A percentile compares a stretch with the other conserved stretches of the same genome.
Conservation (phyloP, 139 green algal genomes). For the Haematococcus sp. region DNA sequence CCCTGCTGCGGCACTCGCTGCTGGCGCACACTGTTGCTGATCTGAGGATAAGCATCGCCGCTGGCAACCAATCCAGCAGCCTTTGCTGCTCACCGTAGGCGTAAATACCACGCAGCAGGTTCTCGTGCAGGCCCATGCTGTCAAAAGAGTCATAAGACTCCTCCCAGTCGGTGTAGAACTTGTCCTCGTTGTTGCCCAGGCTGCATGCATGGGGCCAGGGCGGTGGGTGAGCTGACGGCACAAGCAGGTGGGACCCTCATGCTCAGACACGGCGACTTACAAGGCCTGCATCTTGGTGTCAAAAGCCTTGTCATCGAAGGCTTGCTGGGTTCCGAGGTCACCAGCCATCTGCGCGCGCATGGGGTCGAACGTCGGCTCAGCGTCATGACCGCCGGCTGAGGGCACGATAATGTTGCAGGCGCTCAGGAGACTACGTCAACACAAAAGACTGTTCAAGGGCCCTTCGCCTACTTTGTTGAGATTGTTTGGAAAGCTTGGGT, state of each 20-base stretch:
- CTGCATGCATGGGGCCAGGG: slow-evolving; percentile 37
- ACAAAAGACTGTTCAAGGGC: no score
- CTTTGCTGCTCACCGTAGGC: slow-evolving; percentile 91
- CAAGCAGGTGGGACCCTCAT: background rate
- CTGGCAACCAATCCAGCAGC: no score
- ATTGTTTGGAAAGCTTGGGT: no score
- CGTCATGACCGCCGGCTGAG: no score
- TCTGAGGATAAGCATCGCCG: no score
- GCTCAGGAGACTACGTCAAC: no score
- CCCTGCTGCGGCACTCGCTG: no score
- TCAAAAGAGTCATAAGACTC: slow-evolving; percentile 97
- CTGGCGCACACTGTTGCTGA: no score
- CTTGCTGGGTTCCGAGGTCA: slow-evolving; percentile 14
- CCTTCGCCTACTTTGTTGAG: no score
- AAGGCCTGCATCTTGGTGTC: slow-evolving; percentile 61
- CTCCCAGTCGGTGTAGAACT: slow-evolving; percentile 97
- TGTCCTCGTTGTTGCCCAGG: slow-evolving; percentile 58
- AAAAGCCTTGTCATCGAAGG: slow-evolving; percentile 56
- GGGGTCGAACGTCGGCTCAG: no score
- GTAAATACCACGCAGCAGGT: slow-evolving; percentile 98
- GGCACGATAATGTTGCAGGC: no score
- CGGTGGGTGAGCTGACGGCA: background rate
- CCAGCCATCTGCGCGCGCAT: no score
- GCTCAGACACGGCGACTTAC: slow-evolving; percentile 31
- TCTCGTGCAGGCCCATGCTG: slow-evolving; percentile 97